Base-by-base conservation (phyloP, 805 yeast genomes). In the Wickerhamiella qilinensis region DNA sequence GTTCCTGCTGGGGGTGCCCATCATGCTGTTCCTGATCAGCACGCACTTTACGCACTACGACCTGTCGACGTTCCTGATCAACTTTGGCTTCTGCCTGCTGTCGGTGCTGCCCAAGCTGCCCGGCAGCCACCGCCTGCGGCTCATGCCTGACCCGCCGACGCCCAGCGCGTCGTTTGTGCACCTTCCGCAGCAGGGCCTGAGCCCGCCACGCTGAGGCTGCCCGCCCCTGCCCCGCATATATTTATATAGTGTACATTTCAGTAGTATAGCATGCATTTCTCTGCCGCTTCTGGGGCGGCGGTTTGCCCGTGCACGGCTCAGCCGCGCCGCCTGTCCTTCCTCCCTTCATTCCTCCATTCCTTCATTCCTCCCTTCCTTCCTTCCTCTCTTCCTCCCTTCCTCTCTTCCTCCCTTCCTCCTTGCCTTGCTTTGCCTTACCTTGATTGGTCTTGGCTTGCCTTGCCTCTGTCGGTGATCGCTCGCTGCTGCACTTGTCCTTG, bases 101-200 rank as follows among this genome's bases (percentile, higher is more conserved):
- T 94, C 85, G 21, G 94, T 88, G 27, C 70, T 88, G 33, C 97
- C 98, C 38, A 88, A 88, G 56, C 68, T 88, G 50, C 94, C 97
- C 18, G 41, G 54, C 11, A 47, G 54, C 36, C 64, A 59, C 49
- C 47, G 62, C 18, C 52, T 59, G 35, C 45, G 63, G 30, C 41
- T 58, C 27, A 44, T 51, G 19, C 53, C 56, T n/a, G 41, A 41
- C 25, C 53, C 50, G 15, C 33, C 33, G 27, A 41, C 44, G 15
- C 45, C 41, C 17, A 36, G 38, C 31, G 28, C 38, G 24, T 37
- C 39, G 33, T 35, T 35, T 18, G 30, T 33, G 24, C 41, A 39
- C 20, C 34, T 39, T 18, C 41, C 41, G 17, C 31, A 16, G 25
- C 25, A 22, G 25, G 25, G 25, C 25, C 25, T 22, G 9, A 22